Evolutionary conservation across 2,329 filamentous ascomycete genomes (phyloP), one percentile per base, ranked within the genome.

Genomic region (Geoglossum cookeanum): DNA sequence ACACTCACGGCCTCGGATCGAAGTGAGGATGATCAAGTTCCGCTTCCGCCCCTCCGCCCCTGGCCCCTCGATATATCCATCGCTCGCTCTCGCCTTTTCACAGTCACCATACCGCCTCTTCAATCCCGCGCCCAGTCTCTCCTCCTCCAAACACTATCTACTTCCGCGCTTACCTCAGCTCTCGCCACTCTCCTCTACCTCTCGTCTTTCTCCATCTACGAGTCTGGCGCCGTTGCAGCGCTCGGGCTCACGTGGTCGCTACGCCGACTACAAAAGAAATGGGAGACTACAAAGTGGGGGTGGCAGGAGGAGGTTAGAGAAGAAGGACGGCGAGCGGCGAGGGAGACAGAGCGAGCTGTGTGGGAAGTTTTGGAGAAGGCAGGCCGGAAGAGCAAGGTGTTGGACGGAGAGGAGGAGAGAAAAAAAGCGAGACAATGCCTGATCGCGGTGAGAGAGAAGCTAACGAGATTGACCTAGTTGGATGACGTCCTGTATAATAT

Each of bases 1-100:
- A 62, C 62, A 22, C 37, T 64, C 29, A 17, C 58, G 9, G 55
- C 52, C 30, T 56, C 8, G 48, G 51, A 37, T 15, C 56, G 22
- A 30, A n/a, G 55, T 3, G 58, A 62, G 33, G 56, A 60, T 27
- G 51, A 58, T 4, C 17, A 39, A 70, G 65, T 27, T 53, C 30
- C 52, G 49, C 42, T 57, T 48, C 47, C 56, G 52, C 9, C 32
- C 39, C 60, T 66, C 22, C 66, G 67, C 2, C 78, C 76, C 30
- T 94, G 86, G 87, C 87, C 84, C 1, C 77, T 79, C 1, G 80
- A 87, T 58, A 91, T 96, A 59, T 74, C 84, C 13, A 75, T 78
- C 30, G 82, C 83, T 6, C 80, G 89, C n/a, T 72, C 76, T 39
- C 80, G 81, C 61, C 76, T 89, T 1, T 75, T 81, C 47, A 70